phyloP scores from a whole-genome alignment of 2,329 filamentous ascomycete genomes.

The Diaporthe capsici region DNA sequence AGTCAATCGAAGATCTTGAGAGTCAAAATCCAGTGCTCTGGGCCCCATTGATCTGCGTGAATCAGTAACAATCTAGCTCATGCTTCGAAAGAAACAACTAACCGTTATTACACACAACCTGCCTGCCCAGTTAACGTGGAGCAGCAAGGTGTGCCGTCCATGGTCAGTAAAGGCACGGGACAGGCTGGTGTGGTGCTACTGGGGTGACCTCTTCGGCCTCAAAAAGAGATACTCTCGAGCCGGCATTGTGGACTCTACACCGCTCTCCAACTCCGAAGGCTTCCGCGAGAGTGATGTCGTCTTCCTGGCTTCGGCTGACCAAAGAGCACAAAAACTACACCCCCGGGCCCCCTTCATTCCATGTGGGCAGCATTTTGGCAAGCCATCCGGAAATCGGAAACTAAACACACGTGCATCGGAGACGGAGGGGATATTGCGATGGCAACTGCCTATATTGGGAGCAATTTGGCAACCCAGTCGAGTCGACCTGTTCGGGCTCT shows the following conservation, averaged over 20 bases:
- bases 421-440: not conserved
- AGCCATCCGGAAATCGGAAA: not conserved
- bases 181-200: not conserved
- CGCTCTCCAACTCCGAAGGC: not conserved
- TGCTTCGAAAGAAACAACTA: not conserved
- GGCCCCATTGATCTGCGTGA: not conserved
- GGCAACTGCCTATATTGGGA: not conserved
- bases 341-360: too few species aligned
- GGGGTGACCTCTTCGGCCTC: not conserved
- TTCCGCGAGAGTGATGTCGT: not conserved
- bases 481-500: not conserved
- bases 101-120: too few species aligned
- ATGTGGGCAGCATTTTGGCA: not conserved
- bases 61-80: not conserved
- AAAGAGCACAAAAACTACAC: not conserved
- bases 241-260: not conserved
- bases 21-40: not conserved
- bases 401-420: not conserved
- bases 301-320: not conserved
- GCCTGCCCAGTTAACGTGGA: not conserved
- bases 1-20: slow-evolving; percentile 61
- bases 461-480: not conserved
- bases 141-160: not conserved
- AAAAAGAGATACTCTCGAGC: not conserved
- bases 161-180: not conserved